Evolutionary conservation across 495 filamentous ascomycete species (phyloP), one percentile per base, ranked within the genome.

Genomic region (Hypoxylon intermedium): DNA sequence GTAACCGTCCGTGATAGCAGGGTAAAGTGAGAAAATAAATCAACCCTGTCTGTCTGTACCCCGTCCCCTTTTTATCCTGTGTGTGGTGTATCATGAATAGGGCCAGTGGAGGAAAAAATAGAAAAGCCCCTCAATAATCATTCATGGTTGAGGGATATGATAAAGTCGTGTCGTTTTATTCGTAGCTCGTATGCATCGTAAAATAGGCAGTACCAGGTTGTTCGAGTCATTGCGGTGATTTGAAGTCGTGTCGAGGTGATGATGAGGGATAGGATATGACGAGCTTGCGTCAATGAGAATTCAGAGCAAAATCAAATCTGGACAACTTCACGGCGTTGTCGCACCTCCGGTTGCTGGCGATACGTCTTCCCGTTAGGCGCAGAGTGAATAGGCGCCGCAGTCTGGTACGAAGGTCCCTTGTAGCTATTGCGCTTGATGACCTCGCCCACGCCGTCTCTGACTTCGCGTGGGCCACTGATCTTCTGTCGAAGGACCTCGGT

Each of bases 401-500:
- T 57, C 46, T 71, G 68, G 42, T 68, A 68, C 11, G 61, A 68
- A 26, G 65, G 65, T 13, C 68, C 65, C 52, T 43, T 67, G 33
- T 71, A 72, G 37, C 70, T 73, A 16, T 63, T 71, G 33, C 73
- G 63, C 23, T 74, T 63, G 34, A 83, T 76, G 30, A 83, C 76
- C 28, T 83, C 82, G 13, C 79, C 79, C 6, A 83, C 73, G 9
- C 81, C 81, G 45, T 81, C 77, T 43, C 76, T 67, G 18, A 83
- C 78, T 28, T 77, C 79, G 24, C 72, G 68, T 3, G 82, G 82
- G 0, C 69, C 71, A 42, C 77, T 79, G 28, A 95, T 96, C 61
- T 81, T 89, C 52, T 82, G 78, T 65, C 89, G 83, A 48, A 95
- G 77, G 60, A 76, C 80, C 49, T 87, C 79, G 41, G 85, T 82